These are phyloP conservation scores for Flaveria robusta DNA, from an alignment of 129 eudicot species.

Conservation along the genomic window DNA sequence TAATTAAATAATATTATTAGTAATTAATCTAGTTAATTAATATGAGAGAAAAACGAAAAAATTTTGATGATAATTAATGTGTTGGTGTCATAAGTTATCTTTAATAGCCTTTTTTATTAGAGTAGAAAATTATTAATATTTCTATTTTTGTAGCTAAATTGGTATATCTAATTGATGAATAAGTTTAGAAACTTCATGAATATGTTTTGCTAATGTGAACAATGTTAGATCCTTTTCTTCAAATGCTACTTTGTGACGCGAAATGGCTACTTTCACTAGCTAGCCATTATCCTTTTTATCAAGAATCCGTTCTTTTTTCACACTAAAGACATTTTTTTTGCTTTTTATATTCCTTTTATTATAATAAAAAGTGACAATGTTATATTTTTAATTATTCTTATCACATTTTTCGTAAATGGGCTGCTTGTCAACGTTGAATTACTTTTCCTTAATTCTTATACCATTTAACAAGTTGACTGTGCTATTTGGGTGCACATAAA, in stretches of 20 bases:
- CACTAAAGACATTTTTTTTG: neutral
- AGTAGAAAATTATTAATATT: no score
- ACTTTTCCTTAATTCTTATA: neutral
- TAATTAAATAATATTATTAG: no score
- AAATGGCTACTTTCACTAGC: constrained; percentile 23
- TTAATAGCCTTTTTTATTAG: no score
- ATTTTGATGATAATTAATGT: no score
- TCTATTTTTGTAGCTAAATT: neutral
- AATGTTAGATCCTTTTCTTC: constrained; percentile 21
- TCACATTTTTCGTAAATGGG: neutral
- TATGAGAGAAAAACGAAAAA: no score
- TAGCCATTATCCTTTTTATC: constrained; percentile 7
- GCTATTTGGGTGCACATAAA: neutral
- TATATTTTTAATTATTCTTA: neutral
- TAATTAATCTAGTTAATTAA: no score
- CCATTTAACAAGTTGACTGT: neutral
- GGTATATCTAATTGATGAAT: neutral
- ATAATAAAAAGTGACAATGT: neutral
- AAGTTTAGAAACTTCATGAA: neutral
- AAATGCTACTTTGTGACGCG: constrained; percentile 15
- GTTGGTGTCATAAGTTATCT: no score
- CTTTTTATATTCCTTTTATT: constrained; percentile 17
- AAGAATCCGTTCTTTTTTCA: constrained; percentile 19
- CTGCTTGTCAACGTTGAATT: neutral
- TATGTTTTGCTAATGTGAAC: constrained; percentile 27